These are phyloP conservation scores for Penicillium italicum DNA, from an alignment of 2,329 filamentous ascomycete genomes.

Conservation along the genomic window DNA sequence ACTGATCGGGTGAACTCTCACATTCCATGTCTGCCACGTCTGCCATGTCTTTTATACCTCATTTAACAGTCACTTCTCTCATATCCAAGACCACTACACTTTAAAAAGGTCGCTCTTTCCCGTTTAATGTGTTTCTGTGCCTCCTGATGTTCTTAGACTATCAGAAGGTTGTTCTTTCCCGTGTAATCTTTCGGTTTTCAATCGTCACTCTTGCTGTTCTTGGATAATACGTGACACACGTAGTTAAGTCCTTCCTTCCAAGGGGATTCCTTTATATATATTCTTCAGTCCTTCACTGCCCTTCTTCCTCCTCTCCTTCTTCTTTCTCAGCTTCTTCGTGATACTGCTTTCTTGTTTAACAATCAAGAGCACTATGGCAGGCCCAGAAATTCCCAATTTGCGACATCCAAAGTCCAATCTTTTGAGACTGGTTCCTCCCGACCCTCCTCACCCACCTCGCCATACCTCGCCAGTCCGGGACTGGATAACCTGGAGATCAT, in stretches of 20 bases:
- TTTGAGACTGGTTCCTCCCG: background rate
- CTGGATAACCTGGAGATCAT: slow-evolving; percentile 34
- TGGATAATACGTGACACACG: too few relatives aligned
- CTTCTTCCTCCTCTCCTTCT: background rate
- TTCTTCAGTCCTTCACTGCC: background rate
- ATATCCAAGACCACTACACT: too few relatives aligned
- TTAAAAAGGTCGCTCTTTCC: too few relatives aligned
- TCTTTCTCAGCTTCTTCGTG: background rate
- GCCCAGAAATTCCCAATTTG: background rate
- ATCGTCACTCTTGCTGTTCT: background rate
- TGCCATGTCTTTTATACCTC: background rate
- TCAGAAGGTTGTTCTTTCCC: too few relatives aligned
- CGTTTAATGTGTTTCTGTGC: background rate
- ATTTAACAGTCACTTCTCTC: background rate
- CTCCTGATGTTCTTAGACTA: background rate
- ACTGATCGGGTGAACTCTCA: background rate
- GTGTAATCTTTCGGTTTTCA: background rate
- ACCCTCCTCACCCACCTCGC: too few relatives aligned
- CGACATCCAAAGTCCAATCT: background rate
- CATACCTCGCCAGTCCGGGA: slow-evolving; percentile 7
- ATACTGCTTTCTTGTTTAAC: background rate
- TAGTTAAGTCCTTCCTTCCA: background rate
- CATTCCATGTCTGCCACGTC: background rate
- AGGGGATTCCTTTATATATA: background rate
- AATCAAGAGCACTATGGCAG: background rate